Percentiles rank a stretch among this genome's conserved stretches.
Conservation (phyloP, 805 yeast genomes). For the Saccharomycopsis fermentans region DNA sequence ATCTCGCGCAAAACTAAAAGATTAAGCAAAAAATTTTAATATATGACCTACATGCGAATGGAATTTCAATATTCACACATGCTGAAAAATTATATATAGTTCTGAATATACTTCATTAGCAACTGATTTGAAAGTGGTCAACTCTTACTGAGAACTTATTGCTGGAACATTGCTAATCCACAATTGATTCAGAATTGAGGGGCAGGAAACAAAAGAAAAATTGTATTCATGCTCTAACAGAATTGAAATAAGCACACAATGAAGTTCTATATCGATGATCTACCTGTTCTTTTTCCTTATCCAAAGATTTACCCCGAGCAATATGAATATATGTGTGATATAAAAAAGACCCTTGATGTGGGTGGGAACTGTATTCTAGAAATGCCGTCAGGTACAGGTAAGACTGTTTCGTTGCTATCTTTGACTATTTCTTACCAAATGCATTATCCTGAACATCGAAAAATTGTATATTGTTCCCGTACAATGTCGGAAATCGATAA, state of each 20-base stretch:
- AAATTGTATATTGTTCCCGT: conserved; percentile 95
- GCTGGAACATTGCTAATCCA: too few relatives aligned
- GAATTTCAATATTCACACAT: too few relatives aligned
- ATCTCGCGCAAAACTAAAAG: too few relatives aligned
- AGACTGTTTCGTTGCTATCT: conserved; percentile 85
- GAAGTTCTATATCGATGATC: conserved; percentile 87
- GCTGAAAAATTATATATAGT: too few relatives aligned
- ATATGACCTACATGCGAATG: too few relatives aligned
- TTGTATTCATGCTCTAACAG: background rate
- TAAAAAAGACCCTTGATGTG: conserved; percentile 84
- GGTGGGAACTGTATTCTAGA: conserved; percentile 95
- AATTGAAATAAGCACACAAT: background rate
- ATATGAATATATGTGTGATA: conserved; percentile 94
- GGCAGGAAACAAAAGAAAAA: too few relatives aligned
- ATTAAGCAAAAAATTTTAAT: too few relatives aligned
- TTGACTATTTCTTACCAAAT: conserved; percentile 92
- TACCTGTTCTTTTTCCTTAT: conserved; percentile 92
- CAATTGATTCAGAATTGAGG: too few relatives aligned
- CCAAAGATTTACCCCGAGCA: conserved; percentile 97
- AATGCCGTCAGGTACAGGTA: conserved; percentile 99
- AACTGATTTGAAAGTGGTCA: too few relatives aligned
- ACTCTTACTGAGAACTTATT: too few relatives aligned
- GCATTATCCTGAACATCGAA: conserved; percentile 88
- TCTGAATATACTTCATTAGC: too few relatives aligned
- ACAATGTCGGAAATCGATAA: conserved; percentile 99